Conservation (phyloP, 1,139 yeast genomes). For the Magnusiomyces starmeri region DNA sequence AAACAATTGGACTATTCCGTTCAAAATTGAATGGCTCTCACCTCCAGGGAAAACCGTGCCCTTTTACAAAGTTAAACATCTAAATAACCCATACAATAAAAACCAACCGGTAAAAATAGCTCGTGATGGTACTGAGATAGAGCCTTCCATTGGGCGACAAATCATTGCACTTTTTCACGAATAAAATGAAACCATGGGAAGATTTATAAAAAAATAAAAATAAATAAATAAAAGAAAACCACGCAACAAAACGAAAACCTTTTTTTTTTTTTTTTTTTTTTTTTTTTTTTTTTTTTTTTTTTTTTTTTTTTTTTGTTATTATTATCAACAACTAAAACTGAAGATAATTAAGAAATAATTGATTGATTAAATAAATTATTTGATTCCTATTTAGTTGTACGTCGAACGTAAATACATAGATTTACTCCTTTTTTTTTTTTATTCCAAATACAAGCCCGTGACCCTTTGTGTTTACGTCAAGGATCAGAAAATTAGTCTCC, state of each 20-base stretch:
- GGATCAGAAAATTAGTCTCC: no score
- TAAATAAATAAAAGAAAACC: background rate
- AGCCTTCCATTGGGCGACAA: conserved; percentile 31
- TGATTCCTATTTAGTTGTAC: no score
- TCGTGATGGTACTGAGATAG: conserved; percentile 38
- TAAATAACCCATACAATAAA: conserved; percentile 33
- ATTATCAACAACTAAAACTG: no score
- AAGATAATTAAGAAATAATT: no score
- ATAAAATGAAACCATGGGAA: no score
- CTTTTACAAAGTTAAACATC: conserved; percentile 30
- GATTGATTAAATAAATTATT: no score
- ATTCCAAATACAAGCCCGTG: no score
- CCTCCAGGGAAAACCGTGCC: conserved; percentile 26
- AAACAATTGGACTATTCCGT: conserved; percentile 35
- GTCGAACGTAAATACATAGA: no score
- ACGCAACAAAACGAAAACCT: background rate
- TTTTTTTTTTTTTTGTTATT: background rate
- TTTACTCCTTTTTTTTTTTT: no score
- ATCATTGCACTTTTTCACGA: conserved; percentile 27
- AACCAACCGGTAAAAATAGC: conserved; percentile 37
- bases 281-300: background rate
- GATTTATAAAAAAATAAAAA: background rate
- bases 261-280: background rate
- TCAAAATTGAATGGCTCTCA: conserved; percentile 34
- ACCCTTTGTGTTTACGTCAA: no score